These are phyloP conservation scores for Fusarium buharicum DNA, from an alignment of 2,329 filamentous ascomycete genomes.

Conservation along the genomic window DNA sequence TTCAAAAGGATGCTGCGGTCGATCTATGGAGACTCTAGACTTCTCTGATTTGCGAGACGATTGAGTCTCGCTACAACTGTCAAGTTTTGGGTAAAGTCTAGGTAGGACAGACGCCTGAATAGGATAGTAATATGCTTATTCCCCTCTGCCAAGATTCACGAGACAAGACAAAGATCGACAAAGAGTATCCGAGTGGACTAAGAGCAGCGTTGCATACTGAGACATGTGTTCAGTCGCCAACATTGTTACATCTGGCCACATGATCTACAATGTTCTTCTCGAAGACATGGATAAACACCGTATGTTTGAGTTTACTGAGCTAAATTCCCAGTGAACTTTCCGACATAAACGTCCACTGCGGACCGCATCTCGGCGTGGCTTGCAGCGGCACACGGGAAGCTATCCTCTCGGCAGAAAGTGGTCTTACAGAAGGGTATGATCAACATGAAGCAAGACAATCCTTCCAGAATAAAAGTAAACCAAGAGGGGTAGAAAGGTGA, in stretches of 20 bases:
- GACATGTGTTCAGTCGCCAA: background rate
- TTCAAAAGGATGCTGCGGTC: background rate
- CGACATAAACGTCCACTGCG: background rate
- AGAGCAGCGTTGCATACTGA: background rate
- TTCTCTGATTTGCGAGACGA: background rate
- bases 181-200: background rate
- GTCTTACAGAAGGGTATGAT: background rate
- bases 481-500: background rate
- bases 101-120: background rate
- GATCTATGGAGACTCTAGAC: background rate
- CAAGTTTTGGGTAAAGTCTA: background rate
- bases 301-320: background rate
- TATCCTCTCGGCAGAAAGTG: slow-evolving; percentile 9
- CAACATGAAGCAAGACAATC: background rate
- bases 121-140: background rate
- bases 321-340: background rate
- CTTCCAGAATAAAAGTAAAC: background rate
- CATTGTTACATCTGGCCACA: no score
- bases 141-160: background rate
- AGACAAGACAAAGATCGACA: background rate
- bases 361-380: slow-evolving; percentile 12
- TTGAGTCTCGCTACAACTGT: background rate
- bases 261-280: background rate
- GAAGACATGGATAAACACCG: no score
- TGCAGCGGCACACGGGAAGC: background rate